These are phyloP conservation scores for Ophiocordyceps unilateralis DNA, from an alignment of 2,329 filamentous ascomycete species.

Conservation along the genomic window DNA sequence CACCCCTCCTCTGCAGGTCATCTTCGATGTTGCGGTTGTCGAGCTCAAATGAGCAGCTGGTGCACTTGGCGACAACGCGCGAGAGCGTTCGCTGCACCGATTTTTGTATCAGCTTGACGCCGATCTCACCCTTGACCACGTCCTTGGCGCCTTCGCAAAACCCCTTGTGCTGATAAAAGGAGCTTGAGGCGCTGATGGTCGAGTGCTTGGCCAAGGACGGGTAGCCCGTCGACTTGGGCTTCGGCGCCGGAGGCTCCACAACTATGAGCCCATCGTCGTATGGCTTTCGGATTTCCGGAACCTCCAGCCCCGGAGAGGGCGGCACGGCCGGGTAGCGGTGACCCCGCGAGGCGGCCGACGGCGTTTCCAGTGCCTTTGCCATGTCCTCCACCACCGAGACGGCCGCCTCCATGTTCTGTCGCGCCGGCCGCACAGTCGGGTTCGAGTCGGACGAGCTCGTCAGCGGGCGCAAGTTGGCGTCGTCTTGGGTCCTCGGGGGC, in stretches of 20 bases:
- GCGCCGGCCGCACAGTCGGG: background rate
- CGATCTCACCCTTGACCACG: constrained; percentile 27
- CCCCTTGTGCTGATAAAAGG: constrained; percentile 34
- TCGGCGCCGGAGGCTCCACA: background rate
- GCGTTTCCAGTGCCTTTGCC: background rate
- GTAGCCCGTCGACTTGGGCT: constrained; percentile 5
- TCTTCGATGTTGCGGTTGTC: constrained; percentile 33
- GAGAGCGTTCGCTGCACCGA: constrained; percentile 18
- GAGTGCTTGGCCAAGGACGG: constrained; percentile 3
- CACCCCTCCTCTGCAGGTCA: constrained; percentile 31
- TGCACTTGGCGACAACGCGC: constrained; percentile 28
- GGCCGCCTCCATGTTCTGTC: no score
- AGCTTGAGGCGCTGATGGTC: constrained; percentile 26
- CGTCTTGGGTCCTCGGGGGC: background rate
- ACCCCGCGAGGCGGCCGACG: background rate
- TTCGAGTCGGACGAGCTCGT: background rate
- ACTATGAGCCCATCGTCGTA: background rate
- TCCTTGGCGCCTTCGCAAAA: constrained; percentile 38
- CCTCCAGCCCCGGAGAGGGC: constrained; percentile 1
- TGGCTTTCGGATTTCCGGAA: background rate
- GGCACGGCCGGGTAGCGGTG: background rate
- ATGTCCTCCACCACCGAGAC: no score
- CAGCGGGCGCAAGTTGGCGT: background rate
- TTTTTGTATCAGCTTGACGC: constrained; percentile 32
- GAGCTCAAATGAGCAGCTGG: constrained; percentile 34